Percentiles rank a stretch among this genome's conserved stretches.
These are phyloP conservation scores for Talaromyces borbonicus DNA, from an alignment of 495 filamentous ascomycete genomes.

Conservation along the genomic window DNA sequence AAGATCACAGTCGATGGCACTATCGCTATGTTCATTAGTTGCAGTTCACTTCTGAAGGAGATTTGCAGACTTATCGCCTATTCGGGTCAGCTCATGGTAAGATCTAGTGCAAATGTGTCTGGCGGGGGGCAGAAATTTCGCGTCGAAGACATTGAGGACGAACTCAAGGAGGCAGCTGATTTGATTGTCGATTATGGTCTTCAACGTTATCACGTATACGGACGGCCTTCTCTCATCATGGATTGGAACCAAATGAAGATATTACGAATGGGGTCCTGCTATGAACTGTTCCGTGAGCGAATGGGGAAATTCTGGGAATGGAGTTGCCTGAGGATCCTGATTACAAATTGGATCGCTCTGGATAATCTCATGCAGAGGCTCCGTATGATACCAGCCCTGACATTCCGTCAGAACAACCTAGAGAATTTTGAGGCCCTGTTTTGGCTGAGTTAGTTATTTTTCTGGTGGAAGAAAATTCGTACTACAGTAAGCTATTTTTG, in stretches of 20 bases:
- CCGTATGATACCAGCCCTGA: too few species aligned
- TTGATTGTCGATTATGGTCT: constrained; percentile 24
- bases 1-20: constrained; percentile 16
- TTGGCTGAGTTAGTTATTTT: too few species aligned
- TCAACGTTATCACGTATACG: constrained; percentile 19
- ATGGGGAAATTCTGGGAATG: constrained; percentile 11
- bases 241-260: constrained; percentile 18
- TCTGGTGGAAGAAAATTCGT: too few species aligned
- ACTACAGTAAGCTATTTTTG: too few species aligned
- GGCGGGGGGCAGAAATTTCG: constrained; percentile 19
- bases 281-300: constrained; percentile 18
- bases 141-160: constrained; percentile 21
- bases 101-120: constrained; percentile 20
- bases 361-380: too few species aligned
- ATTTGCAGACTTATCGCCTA: constrained; percentile 14
- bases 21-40: constrained; percentile 13
- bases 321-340: not conserved
- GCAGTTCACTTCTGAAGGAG: constrained; percentile 14
- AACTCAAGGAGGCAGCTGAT: constrained; percentile 16
- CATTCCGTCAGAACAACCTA: too few species aligned
- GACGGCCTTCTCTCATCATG: constrained; percentile 12
- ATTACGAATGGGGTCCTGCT: constrained; percentile 16
- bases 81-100: constrained; percentile 10
- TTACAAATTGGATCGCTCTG: not conserved
- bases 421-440: too few species aligned